Conservation (phyloP, 345 rosid species). For the Arabis alpina region DNA sequence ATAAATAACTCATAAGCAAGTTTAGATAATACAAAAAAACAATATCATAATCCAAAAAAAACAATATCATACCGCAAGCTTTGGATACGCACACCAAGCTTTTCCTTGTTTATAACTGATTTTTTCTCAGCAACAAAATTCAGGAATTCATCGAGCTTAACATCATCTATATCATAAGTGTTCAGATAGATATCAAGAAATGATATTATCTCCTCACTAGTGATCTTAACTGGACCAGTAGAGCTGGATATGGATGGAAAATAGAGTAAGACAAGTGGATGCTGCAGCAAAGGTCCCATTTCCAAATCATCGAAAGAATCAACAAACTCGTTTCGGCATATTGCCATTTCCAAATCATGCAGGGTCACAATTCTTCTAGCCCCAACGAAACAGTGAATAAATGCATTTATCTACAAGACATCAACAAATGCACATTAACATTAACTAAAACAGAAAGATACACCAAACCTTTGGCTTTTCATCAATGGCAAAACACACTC, state of each 20-base stretch:
- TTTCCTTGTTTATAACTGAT: conserved; percentile 58
- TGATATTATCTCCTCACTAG: conserved; percentile 61
- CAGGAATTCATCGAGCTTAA: conserved; percentile 64
- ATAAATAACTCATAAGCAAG: conserved; percentile 9
- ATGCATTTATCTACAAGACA: conserved; percentile 70
- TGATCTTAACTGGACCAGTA: conserved; percentile 58
- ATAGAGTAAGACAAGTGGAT: conserved; percentile 70
- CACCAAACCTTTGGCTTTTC: too few relatives aligned
- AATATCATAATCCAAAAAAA: conserved; percentile 9
- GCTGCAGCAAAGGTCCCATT: conserved; percentile 74
- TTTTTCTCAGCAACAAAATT: conserved; percentile 63
- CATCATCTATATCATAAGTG: conserved; percentile 41
- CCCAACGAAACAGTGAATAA: conserved; percentile 82
- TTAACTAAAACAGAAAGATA: too few relatives aligned
- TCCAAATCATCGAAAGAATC: conserved; percentile 66
- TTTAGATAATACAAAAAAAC: conserved; percentile 7
- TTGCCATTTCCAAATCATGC: conserved; percentile 75
- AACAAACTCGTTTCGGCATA: conserved; percentile 72
- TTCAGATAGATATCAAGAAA: conserved; percentile 56
- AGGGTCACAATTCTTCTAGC: conserved; percentile 69
- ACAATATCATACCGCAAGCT: conserved; percentile 62
- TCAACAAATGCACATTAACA: background rate
- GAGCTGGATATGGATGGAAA: conserved; percentile 55
- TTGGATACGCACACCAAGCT: conserved; percentile 80
- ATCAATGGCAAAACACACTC: too few relatives aligned